Evolutionary conservation across 371 early-diverging fungal species (phyloP), one percentile per base, ranked within the genome.

Genomic region (Mucor lusitanicus): DNA sequence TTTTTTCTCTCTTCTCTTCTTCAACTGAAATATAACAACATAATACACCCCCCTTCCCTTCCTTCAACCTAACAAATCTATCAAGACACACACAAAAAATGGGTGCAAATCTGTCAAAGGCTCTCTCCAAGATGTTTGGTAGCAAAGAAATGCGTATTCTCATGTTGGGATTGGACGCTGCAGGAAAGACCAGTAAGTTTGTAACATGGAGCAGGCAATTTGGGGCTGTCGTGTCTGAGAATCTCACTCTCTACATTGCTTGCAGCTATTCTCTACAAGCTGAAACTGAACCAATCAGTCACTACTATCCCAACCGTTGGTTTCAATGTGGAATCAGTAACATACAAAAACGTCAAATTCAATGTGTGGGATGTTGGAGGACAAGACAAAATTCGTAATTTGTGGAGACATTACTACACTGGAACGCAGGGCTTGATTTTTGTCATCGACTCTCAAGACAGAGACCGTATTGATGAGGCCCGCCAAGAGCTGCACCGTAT

Each of bases 351-450:
- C 71, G 91, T 94, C 70, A 92, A 91, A 81, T 95, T 94, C 63
- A 92, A 91, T 68, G 94, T 94, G 70, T 93, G 95, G 80, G 95
- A 94, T 76, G 92, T 94, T 2, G 95, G 95, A 60, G 95, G 95
- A 68, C 95, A 94, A 77, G 92, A 92, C 71, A 94, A 93, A 82
- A 94, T 94, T 74, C 84, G 95, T 62, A 93, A 93, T 40, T 78
- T 94, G 37, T 94, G 95, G 95, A 85, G 94, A 68, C 94, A 94
- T 69, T 94, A 94, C 78, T 94, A 91, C 71, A 90, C 92, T 5
- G 92, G 92, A 21, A 94, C 94, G 19, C 93, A 95, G 71, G 94
- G 92, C 44, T 77, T 95, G 42, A 91, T 95, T 63, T 94, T 93
- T 72, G 94, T 95, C 2, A 91, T 95, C 30, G 95, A 94, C 71